These are phyloP conservation scores for Dothideomycetes sp. DNA, from an alignment of 2,329 filamentous ascomycete genomes.

Conservation along the genomic window DNA sequence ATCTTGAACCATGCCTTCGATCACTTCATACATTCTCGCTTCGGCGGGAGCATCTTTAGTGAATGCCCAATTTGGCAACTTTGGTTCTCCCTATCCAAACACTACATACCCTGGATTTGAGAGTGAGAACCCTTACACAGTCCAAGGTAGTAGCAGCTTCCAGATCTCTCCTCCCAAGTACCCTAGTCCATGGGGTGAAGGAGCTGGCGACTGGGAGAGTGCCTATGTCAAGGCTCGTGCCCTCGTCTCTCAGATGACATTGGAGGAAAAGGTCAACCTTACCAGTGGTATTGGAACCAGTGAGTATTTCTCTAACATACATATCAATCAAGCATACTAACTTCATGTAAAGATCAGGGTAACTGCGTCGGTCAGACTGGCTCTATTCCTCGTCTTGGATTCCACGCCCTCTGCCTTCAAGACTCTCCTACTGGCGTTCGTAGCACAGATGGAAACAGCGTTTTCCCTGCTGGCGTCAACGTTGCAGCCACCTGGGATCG, in stretches of 20 bases:
- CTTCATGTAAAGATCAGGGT: not conserved
- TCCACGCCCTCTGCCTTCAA: slow-evolving; percentile 29
- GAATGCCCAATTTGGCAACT: slow-evolving; percentile 16
- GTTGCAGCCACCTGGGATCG: slow-evolving; percentile 30
- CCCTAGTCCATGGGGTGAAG: slow-evolving; percentile 23
- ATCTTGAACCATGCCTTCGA: slow-evolving; percentile 9
- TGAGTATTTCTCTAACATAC: no score
- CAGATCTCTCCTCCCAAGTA: slow-evolving; percentile 20
- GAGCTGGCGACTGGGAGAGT: slow-evolving; percentile 21
- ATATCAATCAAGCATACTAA: no score
- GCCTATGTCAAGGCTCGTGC: slow-evolving; percentile 25
- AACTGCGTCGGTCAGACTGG: slow-evolving; percentile 29
- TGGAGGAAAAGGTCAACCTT: slow-evolving; percentile 28
- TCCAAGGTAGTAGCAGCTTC: slow-evolving; percentile 19
- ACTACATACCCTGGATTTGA: slow-evolving; percentile 22
- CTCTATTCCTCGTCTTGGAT: slow-evolving; percentile 27
- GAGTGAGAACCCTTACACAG: slow-evolving; percentile 20
- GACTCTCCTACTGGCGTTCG: slow-evolving; percentile 28
- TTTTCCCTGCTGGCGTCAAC: slow-evolving; percentile 28
- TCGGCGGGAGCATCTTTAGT: slow-evolving; percentile 12
- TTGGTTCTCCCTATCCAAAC: slow-evolving; percentile 18
- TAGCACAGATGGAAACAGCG: slow-evolving; percentile 20
- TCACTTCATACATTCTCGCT: slow-evolving; percentile 10
- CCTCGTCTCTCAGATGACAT: slow-evolving; percentile 27
- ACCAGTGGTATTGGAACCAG: slow-evolving; percentile 22